Evolutionary conservation across 257 asterid genomes (phyloP), one percentile per base, ranked within the genome.

Genomic region (Scutellaria baicalensis): DNA sequence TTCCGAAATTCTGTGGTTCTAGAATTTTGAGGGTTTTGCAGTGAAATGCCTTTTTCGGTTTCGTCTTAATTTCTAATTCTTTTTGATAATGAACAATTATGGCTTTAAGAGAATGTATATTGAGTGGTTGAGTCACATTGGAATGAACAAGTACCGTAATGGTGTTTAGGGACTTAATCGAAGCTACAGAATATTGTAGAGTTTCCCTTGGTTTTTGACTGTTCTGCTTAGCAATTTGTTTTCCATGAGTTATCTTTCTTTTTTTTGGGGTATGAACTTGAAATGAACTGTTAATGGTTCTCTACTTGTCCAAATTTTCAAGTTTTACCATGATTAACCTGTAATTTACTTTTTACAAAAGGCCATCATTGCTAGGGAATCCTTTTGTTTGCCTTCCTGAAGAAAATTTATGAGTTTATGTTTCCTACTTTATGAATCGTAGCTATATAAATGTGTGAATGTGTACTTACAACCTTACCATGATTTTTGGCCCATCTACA

Each of bases 21-120:
- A n/a, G 44, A 47, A 35, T 47, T 57, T 12, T 66, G 39, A 27
- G 69, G 56, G 65, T 42, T 67, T 74, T 50, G 17, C 70, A 33
- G 54, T 39, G 45, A 62, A 18, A 16, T 9, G 33, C 4, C 7
- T 21, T 36, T 14, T 11, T 1, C 18, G 52, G 11, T 17, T 51
- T 44, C 36, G 11, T 48, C 49, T 27, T 62, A 60, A 10, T 54
- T 36, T 54, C 10, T 8, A 20, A 9, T 27, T 59, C 27, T 54
- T 63, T 31, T 51, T 39, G 43, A 42, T 50, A 33, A 18, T 20
- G 39, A 20, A 17, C 17, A 14, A 40, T 52, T 33, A 11, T 2
- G 44, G 35, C 6, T 38, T 59, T 36, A 31, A 42, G 42, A 18
- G 50, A 33, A 62, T 44, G 70, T 65, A 50, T 8, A 56, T 18